Base-by-base conservation (phyloP, 768 basidiomycete genomes). In the Lyophyllum semitale region DNA sequence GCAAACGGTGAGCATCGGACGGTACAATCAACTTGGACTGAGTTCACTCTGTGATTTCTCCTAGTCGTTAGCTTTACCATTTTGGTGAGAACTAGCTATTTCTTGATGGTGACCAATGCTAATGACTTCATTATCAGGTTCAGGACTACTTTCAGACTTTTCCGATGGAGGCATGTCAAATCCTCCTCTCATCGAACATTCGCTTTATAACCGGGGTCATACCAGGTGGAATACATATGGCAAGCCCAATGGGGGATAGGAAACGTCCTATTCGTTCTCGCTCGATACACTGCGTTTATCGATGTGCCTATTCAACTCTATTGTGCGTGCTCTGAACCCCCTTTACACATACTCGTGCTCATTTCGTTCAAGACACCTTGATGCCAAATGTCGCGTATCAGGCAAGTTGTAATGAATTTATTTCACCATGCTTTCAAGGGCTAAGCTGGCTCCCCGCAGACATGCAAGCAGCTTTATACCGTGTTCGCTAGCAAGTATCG, bases 261-360 rank as follows among this genome's bases (percentile, higher is more conserved):
- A 9, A 70, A 66, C 38, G 41, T 63, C n/a, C 52, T 69, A 35
- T 70, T 54, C 48, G 50, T 69, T 33, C 51, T 62, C 8, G 58
- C 65, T 4, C 62, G 66, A 48, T 70, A 70, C 53, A 54, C 60
- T 7, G 56, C 63, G 1, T 65, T 70, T 35, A 35, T 67, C n/a
- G 68, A 70, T 53, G 56, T 62, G 7, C 52, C 61, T 26, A 12
- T 62, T 3, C 45, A 59, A 22, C 15, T 66, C 12, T 60, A 55
- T 50, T 63, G 66, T 66, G 38, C 15, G 65, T 59, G 15, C 32
- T 11, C 23, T 41, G 11, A 42, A 4, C 22, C 11, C 6, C 22
- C 0, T 27, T 15, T 38, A 17, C 6, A 12, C 1, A 2, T 7
- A 9, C 29, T 27, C 9, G 9, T 44, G 15, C 8, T n/a, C 27